These are phyloP conservation scores for Mediolabrus comicus DNA, from an alignment of 108 stramenopile species.

Conservation along the genomic window DNA sequence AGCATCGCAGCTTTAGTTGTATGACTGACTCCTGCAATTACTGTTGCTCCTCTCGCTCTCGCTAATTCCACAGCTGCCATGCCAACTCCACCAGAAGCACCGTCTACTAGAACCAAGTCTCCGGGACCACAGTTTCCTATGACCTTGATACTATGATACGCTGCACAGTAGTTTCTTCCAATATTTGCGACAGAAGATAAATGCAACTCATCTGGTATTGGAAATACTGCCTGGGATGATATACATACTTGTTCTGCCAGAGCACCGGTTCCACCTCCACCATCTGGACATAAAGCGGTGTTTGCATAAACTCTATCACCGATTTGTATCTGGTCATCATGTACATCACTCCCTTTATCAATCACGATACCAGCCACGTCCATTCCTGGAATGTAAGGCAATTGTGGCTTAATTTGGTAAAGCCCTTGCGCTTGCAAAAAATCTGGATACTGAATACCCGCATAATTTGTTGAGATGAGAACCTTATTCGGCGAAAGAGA, in stretches of 20 bases:
- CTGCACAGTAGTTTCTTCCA: constrained; percentile 69
- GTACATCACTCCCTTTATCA: constrained; percentile 43
- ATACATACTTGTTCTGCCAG: constrained; percentile 54
- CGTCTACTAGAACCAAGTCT: constrained; percentile 65
- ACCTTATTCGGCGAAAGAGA: constrained; percentile 25
- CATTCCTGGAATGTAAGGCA: constrained; percentile 75
- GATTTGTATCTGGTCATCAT: constrained; percentile 26
- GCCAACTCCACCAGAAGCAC: constrained; percentile 75
- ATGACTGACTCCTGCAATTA: constrained; percentile 69
- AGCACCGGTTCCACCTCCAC: constrained; percentile 58
- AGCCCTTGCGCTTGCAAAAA: constrained; percentile 63
- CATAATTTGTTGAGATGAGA: constrained; percentile 56
- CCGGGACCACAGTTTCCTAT: constrained; percentile 51
- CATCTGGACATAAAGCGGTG: constrained; percentile 39
- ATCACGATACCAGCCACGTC: constrained; percentile 63
- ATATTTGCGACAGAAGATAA: constrained; percentile 56
- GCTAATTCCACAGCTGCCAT: constrained; percentile 79
- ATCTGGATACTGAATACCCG: constrained; percentile 77
- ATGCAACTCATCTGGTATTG: constrained; percentile 45
- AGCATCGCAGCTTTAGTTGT: constrained; percentile 41
- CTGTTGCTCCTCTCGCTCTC: constrained; percentile 68
- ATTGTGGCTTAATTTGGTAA: constrained; percentile 59
- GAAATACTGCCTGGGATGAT: constrained; percentile 44
- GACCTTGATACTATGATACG: constrained; percentile 64
- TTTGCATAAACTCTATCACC: constrained; percentile 70